Percentiles rank a stretch among this genome's conserved stretches.
Evolutionary conservation across 2,329 filamentous ascomycete genomes (phyloP).

Genomic region (Lojkania enalia): DNA sequence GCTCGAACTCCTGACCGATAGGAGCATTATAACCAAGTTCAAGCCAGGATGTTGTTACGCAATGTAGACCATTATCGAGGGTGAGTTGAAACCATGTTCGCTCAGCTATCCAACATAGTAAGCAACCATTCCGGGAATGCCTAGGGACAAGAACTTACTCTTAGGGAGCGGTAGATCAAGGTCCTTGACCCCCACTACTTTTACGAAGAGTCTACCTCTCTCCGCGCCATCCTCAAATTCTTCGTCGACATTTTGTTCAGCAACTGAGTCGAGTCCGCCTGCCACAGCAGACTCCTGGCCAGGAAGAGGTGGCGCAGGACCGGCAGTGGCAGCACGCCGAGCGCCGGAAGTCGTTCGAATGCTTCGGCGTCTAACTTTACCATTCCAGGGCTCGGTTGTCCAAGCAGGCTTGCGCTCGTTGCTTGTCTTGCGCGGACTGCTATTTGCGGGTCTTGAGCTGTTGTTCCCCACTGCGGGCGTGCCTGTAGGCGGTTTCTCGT

Average conservation of each 20-base stretch:
- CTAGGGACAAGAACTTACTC: slow-evolving; percentile 62
- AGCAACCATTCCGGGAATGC: slow-evolving; percentile 7
- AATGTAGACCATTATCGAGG: slow-evolving; percentile 96
- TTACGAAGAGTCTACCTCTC: slow-evolving; percentile 90
- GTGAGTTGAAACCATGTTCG: slow-evolving; percentile 94
- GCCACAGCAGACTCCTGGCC: slow-evolving; percentile 82
- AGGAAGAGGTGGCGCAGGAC: slow-evolving; percentile 78
- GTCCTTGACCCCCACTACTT: slow-evolving; percentile 98
- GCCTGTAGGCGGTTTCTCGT: slow-evolving; percentile 61
- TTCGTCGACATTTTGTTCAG: slow-evolving; percentile 67
- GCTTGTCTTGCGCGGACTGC: slow-evolving; percentile 76
- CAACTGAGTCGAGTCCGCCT: slow-evolving; percentile 63
- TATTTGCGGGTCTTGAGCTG: slow-evolving; percentile 64
- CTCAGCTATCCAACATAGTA: slow-evolving; percentile 65
- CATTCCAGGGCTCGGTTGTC: slow-evolving; percentile 97
- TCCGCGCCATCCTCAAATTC: slow-evolving; percentile 78
- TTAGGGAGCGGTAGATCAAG: slow-evolving; percentile 87
- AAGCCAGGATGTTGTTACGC: slow-evolving; percentile 93
- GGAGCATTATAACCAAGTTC: slow-evolving; percentile 90
- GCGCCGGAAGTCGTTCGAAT: slow-evolving; percentile 61
- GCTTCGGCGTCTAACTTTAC: slow-evolving; percentile 70
- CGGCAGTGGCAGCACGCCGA: slow-evolving; percentile 62
- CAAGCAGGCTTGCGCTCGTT: slow-evolving; percentile 74
- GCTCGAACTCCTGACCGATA: slow-evolving; percentile 96
- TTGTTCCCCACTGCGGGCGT: slow-evolving; percentile 33